These are phyloP conservation scores for Lactuca sativa DNA, from an alignment of 129 eudicot genomes.

Conservation along the genomic window DNA sequence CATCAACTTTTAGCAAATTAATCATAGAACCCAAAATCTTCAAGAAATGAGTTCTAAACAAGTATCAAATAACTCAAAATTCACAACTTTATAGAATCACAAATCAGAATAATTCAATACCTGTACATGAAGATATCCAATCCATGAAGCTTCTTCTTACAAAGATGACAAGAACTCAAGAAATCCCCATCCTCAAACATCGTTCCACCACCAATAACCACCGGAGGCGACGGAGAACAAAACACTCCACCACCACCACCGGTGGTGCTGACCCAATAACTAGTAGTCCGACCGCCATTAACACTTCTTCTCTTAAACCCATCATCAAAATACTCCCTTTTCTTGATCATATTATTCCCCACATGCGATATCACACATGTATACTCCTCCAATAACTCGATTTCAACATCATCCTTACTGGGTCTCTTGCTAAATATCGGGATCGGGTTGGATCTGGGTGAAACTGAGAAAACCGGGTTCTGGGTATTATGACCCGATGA, in stretches of 20 bases:
- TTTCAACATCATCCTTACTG: slow-evolving; percentile 28
- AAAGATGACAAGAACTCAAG: slow-evolving; percentile 59
- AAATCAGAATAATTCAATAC: slow-evolving; percentile 29
- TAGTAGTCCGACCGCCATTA: slow-evolving; percentile 12
- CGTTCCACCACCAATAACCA: slow-evolving; percentile 26
- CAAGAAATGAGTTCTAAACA: slow-evolving; percentile 12
- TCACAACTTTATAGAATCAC: background rate
- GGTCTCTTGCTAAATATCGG: slow-evolving; percentile 40
- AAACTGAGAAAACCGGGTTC: slow-evolving; percentile 45
- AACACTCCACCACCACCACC: slow-evolving; percentile 32
- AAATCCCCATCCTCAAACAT: slow-evolving; percentile 53
- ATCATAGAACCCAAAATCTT: background rate
- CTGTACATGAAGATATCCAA: slow-evolving; percentile 87
- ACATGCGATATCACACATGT: slow-evolving; percentile 76
- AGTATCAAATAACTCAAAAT: background rate
- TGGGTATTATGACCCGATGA: slow-evolving; percentile 32
- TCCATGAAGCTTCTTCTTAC: slow-evolving; percentile 78
- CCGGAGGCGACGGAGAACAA: slow-evolving; percentile 41
- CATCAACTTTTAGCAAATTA: slow-evolving; percentile 20
- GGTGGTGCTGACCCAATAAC: slow-evolving; percentile 28
- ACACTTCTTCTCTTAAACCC: slow-evolving; percentile 26
- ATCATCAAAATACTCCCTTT: slow-evolving; percentile 71
- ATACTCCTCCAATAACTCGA: slow-evolving; percentile 74
- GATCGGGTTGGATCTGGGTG: slow-evolving; percentile 62
- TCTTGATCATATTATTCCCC: slow-evolving; percentile 61